These are phyloP conservation scores for Alternaria ethzedia DNA, from an alignment of 2,329 filamentous ascomycete genomes.

Conservation along the genomic window DNA sequence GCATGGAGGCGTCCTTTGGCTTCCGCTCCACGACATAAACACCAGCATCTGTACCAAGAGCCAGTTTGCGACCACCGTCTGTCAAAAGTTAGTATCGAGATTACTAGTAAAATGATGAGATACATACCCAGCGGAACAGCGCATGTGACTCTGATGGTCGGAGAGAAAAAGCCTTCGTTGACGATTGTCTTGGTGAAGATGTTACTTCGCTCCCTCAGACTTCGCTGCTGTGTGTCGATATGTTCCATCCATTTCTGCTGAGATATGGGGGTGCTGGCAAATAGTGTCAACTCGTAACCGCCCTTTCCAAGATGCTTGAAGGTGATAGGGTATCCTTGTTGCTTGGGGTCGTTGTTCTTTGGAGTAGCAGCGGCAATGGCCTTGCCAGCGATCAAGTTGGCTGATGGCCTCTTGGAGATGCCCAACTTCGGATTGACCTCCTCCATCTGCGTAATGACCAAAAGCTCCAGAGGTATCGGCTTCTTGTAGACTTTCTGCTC, in stretches of 20 bases:
- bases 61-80: constrained; percentile 94
- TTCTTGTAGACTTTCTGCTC: constrained; percentile 94
- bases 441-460: constrained; percentile 96
- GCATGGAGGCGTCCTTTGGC: constrained; percentile 75
- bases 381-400: constrained; percentile 67
- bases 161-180: constrained; percentile 89
- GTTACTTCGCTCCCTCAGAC: constrained; percentile 76
- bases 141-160: constrained; percentile 89
- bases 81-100: constrained; percentile 29
- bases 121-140: constrained; percentile 84
- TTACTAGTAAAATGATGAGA: not conserved
- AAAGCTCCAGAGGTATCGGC: constrained; percentile 90
- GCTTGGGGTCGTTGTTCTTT: constrained; percentile 50
- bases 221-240: constrained; percentile 89
- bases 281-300: constrained; percentile 90
- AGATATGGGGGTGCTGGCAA: constrained; percentile 81
- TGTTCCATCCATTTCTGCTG: constrained; percentile 97
- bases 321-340: constrained; percentile 90
- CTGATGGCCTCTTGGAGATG: constrained; percentile 83
- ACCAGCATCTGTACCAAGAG: constrained; percentile 92
- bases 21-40: constrained; percentile 92
- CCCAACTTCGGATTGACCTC: constrained; percentile 85
- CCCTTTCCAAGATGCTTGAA: constrained; percentile 96
- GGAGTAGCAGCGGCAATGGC: constrained; percentile 57
- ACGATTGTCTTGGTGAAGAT: constrained; percentile 72